phyloP scores from a whole-genome alignment of 257 asterid genomes.

The Nicotiana undulata region DNA sequence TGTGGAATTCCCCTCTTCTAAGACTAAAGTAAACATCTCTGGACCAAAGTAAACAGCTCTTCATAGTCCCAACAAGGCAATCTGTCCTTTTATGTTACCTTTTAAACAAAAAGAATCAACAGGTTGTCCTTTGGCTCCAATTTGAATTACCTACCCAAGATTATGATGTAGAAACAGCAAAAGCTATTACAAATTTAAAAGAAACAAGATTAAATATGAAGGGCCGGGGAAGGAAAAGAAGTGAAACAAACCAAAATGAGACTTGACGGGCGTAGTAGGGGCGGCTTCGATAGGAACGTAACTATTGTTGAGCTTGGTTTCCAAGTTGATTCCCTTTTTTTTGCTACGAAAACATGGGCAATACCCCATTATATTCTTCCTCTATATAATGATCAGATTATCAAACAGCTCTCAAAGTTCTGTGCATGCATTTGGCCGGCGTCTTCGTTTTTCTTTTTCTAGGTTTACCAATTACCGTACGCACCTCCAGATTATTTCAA shows the following conservation, averaged over 20 bases:
- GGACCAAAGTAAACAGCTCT: not conserved
- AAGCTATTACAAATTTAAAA: not conserved
- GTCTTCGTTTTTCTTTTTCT: not conserved
- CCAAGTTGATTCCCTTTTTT: not conserved
- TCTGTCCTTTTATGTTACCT: not conserved
- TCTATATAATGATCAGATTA: no score
- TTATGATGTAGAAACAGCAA: not conserved
- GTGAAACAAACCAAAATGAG: not conserved
- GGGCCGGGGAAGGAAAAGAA: not conserved
- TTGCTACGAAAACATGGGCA: slow-evolving; percentile 15
- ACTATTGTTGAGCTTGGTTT: not conserved
- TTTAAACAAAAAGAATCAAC: not conserved
- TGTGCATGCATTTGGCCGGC: not conserved
- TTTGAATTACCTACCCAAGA: not conserved
- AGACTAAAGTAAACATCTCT: not conserved
- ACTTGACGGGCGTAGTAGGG: not conserved
- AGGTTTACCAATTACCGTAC: not conserved
- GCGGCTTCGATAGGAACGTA: not conserved
- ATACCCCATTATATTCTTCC: slow-evolving; percentile 6
- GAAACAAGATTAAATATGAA: not conserved
- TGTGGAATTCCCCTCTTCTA: not conserved
- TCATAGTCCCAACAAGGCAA: not conserved
- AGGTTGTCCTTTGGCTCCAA: not conserved
- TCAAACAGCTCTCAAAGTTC: not conserved
- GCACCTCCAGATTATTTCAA: no score